Conservation (phyloP, 1,139 yeast species). For the Tardiomyces depauwii region DNA sequence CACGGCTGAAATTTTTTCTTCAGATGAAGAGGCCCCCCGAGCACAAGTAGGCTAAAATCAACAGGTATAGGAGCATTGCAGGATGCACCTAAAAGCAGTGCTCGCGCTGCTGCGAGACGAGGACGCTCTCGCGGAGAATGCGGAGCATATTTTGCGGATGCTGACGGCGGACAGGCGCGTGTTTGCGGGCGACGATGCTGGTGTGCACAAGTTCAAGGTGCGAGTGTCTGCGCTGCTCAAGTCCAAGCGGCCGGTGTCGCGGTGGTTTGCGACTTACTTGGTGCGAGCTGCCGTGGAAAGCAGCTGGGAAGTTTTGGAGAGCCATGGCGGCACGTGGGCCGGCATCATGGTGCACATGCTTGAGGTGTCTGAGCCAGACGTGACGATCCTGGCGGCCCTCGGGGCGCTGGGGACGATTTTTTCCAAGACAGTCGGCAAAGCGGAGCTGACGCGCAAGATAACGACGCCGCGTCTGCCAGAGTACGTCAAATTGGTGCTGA, state of each 20-base stretch:
- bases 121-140: not conserved
- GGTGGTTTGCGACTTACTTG: slow-evolving; percentile 26
- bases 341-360: slow-evolving; percentile 44
- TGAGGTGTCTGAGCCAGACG: slow-evolving; percentile 37
- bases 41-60: not conserved
- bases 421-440: slow-evolving; percentile 59
- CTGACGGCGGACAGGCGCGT: not conserved
- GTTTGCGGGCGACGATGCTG: not conserved
- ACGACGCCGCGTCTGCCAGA: slow-evolving; percentile 68
- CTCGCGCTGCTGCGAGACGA: not conserved
- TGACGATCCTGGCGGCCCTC: slow-evolving; percentile 35
- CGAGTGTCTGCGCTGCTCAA: slow-evolving; percentile 28
- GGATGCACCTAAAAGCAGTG: not conserved
- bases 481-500: slow-evolving; percentile 44
- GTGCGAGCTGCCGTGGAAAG: slow-evolving; percentile 18
- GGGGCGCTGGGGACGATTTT: slow-evolving; percentile 41
- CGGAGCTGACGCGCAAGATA: slow-evolving; percentile 73
- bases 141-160: not conserved
- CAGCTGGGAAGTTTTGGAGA: slow-evolving; percentile 21
- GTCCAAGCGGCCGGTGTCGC: slow-evolving; percentile 17
- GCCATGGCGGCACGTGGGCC: slow-evolving; percentile 50
- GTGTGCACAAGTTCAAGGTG: slow-evolving; percentile 22
- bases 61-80: too few species aligned
- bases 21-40: not conserved
- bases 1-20: not conserved